phyloP scores from a whole-genome alignment of 306 rosid genomes.

The barrel medic (Medicago truncatula) region DNA sequence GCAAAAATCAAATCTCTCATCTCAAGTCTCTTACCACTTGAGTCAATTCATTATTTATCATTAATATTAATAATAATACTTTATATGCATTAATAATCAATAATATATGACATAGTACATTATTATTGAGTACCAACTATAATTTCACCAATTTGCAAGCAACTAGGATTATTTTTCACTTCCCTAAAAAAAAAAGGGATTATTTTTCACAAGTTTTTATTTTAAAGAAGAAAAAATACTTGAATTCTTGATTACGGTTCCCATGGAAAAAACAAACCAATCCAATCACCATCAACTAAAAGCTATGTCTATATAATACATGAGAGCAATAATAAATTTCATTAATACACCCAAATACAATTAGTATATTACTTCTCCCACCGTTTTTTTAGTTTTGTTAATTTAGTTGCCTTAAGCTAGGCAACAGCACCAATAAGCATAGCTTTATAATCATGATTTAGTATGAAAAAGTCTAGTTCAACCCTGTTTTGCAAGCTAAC shows the following conservation, averaged over 20 bases:
- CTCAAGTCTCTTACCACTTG: too few relatives aligned
- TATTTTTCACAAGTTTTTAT: background rate
- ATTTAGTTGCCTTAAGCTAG: constrained; percentile 38
- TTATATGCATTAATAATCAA: constrained; percentile 5
- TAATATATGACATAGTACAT: constrained; percentile 2
- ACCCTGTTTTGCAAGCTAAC: constrained; percentile 37
- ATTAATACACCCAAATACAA: constrained; percentile 29
- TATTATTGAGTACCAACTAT: constrained; percentile 40
- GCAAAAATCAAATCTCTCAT: too few relatives aligned
- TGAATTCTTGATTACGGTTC: constrained; percentile 9
- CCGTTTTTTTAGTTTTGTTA: constrained; percentile 7
- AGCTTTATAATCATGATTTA: constrained; percentile 43
- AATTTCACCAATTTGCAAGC: constrained; percentile 35
- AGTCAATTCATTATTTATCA: too few relatives aligned
- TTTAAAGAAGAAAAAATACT: background rate
- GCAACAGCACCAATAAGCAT: constrained; percentile 40
- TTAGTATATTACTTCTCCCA: background rate
- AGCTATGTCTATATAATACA: background rate
- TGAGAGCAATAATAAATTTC: background rate
- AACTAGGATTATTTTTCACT: background rate
- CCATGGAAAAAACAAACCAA: constrained; percentile 3
- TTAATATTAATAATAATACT: background rate
- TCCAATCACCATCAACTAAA: background rate
- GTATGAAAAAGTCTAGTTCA: constrained; percentile 35
- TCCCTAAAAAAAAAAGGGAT: too few relatives aligned